Evolutionary conservation across 2,329 filamentous ascomycete species (phyloP).

Genomic region (Gaeumannomyces sp.): DNA sequence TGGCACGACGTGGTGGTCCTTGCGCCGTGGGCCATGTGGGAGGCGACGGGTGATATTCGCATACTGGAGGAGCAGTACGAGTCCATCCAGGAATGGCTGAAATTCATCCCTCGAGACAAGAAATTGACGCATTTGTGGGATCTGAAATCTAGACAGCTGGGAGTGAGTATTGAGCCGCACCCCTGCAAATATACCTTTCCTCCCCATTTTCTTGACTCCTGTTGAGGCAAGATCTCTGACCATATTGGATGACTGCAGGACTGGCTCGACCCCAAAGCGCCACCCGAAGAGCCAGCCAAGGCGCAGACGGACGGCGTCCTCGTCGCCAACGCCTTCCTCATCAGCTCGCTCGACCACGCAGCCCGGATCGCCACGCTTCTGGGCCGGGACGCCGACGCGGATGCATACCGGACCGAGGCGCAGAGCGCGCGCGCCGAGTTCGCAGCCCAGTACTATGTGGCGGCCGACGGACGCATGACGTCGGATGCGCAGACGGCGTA

Average conservation of each 20-base stretch:
- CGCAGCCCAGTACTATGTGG: slow-evolving; percentile 20
- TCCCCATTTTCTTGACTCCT: too few species aligned
- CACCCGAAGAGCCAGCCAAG: slow-evolving; percentile 25
- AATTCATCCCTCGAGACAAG: slow-evolving; percentile 20
- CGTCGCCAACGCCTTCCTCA: slow-evolving; percentile 33
- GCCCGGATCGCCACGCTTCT: slow-evolving; percentile 21
- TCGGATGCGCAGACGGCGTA: slow-evolving; percentile 22
- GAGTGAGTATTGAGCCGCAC: slow-evolving; percentile 18
- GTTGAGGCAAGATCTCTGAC: background rate
- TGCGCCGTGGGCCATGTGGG: slow-evolving; percentile 25
- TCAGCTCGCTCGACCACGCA: slow-evolving; percentile 26
- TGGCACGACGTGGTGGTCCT: slow-evolving; percentile 26
- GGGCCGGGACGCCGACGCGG: slow-evolving; percentile 15
- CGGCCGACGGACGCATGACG: slow-evolving; percentile 9
- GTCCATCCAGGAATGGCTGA: slow-evolving; percentile 25
- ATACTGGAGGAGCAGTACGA: slow-evolving; percentile 24
- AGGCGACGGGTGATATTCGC: slow-evolving; percentile 19
- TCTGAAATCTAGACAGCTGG: slow-evolving; percentile 19
- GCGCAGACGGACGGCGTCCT: slow-evolving; percentile 27
- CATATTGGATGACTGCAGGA: slow-evolving; percentile 23
- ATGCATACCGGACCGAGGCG: slow-evolving; percentile 18
- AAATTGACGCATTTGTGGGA: slow-evolving; percentile 14
- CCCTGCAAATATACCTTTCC: background rate
- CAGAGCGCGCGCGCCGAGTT: slow-evolving; percentile 19
- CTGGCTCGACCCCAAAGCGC: slow-evolving; percentile 35